A percentile compares a stretch with the other conserved stretches of the same genome.
Conservation (phyloP, 805 yeast species). For the Candida caryicola region DNA sequence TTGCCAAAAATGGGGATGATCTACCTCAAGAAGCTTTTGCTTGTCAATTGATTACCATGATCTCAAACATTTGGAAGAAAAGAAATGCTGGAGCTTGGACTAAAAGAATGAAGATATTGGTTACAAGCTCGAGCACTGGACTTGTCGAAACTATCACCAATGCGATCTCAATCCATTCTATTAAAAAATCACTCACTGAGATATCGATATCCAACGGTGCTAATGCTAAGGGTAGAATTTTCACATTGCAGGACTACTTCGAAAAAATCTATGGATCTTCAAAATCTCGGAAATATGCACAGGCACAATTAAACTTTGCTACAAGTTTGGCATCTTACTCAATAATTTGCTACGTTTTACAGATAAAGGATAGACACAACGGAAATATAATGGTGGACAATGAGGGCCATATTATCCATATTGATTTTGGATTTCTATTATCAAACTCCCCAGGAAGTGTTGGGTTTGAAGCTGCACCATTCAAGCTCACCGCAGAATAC, state of each 20-base stretch:
- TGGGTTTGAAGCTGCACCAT: slow-evolving; percentile 97
- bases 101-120: slow-evolving; percentile 85
- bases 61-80: slow-evolving; percentile 79
- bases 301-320: slow-evolving; percentile 84
- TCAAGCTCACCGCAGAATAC: slow-evolving; percentile 86
- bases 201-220: slow-evolving; percentile 64
- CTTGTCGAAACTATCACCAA: slow-evolving; percentile 94
- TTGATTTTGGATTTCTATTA: slow-evolving; percentile 90
- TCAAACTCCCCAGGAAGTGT: slow-evolving; percentile 96
- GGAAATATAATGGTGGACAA: slow-evolving; percentile 96
- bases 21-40: slow-evolving; percentile 97
- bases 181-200: slow-evolving; percentile 86
- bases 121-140: slow-evolving; percentile 88
- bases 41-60: slow-evolving; percentile 85
- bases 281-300: slow-evolving; percentile 50
- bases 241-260: slow-evolving; percentile 78
- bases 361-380: slow-evolving; percentile 93
- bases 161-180: slow-evolving; percentile 90
- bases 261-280: slow-evolving; percentile 68
- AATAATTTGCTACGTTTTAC: slow-evolving; percentile 82
- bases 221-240: slow-evolving; percentile 66
- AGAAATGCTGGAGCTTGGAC: slow-evolving; percentile 81
- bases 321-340: slow-evolving; percentile 89
- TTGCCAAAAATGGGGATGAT: slow-evolving; percentile 95
- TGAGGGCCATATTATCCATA: slow-evolving; percentile 92